Percentiles rank a stretch among this genome's conserved stretches.
Conservation (phyloP, 2,329 filamentous ascomycete species). For the Blastomyces gilchristii region DNA sequence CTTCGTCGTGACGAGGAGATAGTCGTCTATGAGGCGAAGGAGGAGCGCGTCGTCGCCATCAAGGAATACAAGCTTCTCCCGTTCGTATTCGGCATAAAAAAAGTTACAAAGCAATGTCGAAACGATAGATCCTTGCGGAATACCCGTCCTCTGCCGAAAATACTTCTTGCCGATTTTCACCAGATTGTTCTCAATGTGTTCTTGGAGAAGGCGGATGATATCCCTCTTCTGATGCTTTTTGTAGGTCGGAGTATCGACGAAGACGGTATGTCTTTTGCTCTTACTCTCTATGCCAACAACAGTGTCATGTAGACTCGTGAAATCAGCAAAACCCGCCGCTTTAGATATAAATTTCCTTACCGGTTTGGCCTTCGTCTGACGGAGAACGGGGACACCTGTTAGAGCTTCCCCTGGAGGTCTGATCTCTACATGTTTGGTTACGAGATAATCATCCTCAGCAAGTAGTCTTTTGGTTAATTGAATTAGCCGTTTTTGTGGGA, state of each 20-base stretch:
- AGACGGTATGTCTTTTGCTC: conserved; percentile 54
- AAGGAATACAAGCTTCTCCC: conserved; percentile 57
- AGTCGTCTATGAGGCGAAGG: conserved; percentile 82
- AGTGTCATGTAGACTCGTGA: conserved; percentile 37
- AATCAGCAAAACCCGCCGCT: conserved; percentile 39
- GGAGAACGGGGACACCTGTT: conserved; percentile 15
- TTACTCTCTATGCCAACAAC: conserved; percentile 25
- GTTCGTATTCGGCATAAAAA: conserved; percentile 85
- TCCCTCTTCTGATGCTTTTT: conserved; percentile 47
- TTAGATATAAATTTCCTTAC: conserved; percentile 43
- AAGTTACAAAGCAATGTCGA: conserved; percentile 86
- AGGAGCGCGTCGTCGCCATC: conserved; percentile 46
- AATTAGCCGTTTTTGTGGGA: conserved; percentile 69
- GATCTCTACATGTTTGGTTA: conserved; percentile 66
- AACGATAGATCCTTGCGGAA: conserved; percentile 84
- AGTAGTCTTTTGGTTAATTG: conserved; percentile 50
- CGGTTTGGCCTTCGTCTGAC: conserved; percentile 20
- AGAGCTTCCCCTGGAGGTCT: conserved; percentile 36
- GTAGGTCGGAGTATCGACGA: conserved; percentile 58
- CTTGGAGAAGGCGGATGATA: conserved; percentile 58
- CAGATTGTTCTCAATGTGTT: conserved; percentile 77
- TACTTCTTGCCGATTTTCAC: conserved; percentile 81
- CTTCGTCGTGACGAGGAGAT: conserved; percentile 72
- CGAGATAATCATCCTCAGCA: conserved; percentile 54
- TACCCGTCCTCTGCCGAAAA: conserved; percentile 78